phyloP scores from a whole-genome alignment of 2,329 filamentous ascomycete species.

The Penicillium psychrosexuale region DNA sequence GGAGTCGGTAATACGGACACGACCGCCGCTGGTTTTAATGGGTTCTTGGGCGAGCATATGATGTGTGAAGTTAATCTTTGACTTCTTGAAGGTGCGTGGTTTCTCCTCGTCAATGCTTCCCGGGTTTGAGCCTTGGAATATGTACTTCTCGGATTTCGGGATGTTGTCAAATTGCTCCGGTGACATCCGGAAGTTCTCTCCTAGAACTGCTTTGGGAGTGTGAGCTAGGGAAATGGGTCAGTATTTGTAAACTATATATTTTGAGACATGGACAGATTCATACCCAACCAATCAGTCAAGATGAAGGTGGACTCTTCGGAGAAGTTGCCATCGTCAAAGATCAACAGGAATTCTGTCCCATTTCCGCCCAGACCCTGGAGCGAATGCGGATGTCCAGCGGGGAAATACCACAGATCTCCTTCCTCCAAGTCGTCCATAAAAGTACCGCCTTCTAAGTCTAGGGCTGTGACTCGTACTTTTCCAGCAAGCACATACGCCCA shows the following conservation, averaged over 20 bases:
- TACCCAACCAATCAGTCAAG: constrained; percentile 68
- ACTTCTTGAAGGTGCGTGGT: constrained; percentile 63
- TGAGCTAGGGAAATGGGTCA: constrained; percentile 48
- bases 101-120: constrained; percentile 62
- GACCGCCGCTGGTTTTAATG: constrained; percentile 60
- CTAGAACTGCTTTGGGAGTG: constrained; percentile 67
- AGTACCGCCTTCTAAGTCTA: constrained; percentile 70
- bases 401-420: constrained; percentile 77
- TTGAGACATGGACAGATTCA: constrained; percentile 11
- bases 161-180: constrained; percentile 66
- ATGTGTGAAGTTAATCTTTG: constrained; percentile 67
- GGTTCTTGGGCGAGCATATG: constrained; percentile 66
- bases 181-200: constrained; percentile 69
- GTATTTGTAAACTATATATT: not conserved
- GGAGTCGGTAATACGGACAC: constrained; percentile 69
- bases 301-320: constrained; percentile 68
- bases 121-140: constrained; percentile 66
- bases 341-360: constrained; percentile 61
- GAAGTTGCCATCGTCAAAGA: constrained; percentile 59
- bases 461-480: constrained; percentile 66
- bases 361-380: constrained; percentile 66
- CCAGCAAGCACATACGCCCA: constrained; percentile 74
- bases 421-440: constrained; percentile 72
- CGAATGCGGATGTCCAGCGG: constrained; percentile 70
- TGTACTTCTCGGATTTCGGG: constrained; percentile 66